Evolutionary conservation across 352 stramenopile species (phyloP), one percentile per base, ranked within the genome.

Genomic region (Phytopythium montanum): DNA sequence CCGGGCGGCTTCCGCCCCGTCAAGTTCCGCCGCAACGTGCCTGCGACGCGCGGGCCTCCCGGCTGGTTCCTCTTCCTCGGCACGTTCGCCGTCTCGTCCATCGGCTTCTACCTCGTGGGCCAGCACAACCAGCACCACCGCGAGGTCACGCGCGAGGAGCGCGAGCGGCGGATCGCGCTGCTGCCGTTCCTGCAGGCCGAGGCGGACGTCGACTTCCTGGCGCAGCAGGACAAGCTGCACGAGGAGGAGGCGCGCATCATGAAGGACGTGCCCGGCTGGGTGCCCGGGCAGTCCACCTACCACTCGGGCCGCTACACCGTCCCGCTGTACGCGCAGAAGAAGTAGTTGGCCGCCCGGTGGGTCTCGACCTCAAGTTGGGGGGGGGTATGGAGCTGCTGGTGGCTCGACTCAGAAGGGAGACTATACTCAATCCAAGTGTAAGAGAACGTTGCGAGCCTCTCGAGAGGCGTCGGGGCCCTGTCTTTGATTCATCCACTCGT

Each of bases 131-230:
- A 91, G 61, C 59, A 76, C 53, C 70, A 80, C 60, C 85, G 85
- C 44, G 75, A 79, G 53, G 54, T 92, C 48, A 67, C 70, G 41
- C 69, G 70, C 38, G 92, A 97, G 62, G 86, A 98, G 79, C 93
- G 95, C 54, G 88, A 98, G 76, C 88, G 92, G 49, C 86, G 92
- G 55, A 97, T 98, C 64, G 77, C 92, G 19, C 82, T 99, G 66
- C 79, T 96, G 49, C 92, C 95, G 19, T 92, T 98, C 68, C 79
- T 99, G 54, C 96, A 99, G 71, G 95, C 95, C 18, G 96, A 99
- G 69, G 88, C 94, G n/a, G 96, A 99, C 75, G 86, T 92, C 39
- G 81, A 95, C 67, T 92, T 90, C 66, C 68, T 96, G 36, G 70
- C 88, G 62, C 69, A 94, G 54, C 83, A 97, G 68, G 81, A 93